These are phyloP conservation scores for Pugionium dolabratum DNA, from an alignment of 345 rosid species.

Conservation along the genomic window DNA sequence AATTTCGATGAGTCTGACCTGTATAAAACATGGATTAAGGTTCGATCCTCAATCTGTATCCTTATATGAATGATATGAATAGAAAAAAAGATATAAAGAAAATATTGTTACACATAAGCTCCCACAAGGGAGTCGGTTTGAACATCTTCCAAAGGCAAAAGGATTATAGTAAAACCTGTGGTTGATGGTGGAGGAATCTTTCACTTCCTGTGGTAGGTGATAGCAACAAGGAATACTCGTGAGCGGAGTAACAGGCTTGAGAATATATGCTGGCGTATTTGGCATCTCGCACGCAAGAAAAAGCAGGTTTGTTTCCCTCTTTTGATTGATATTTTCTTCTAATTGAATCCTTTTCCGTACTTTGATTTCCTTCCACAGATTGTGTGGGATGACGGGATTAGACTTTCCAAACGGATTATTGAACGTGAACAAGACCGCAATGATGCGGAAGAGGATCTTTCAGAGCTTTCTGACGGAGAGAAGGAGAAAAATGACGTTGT, in stretches of 20 bases:
- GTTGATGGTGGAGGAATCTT: constrained; percentile 30
- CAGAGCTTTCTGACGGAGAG: constrained; percentile 87
- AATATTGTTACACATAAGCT: constrained; percentile 7
- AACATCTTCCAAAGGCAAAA: no score
- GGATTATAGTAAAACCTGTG: constrained; percentile 19
- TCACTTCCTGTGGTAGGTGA: constrained; percentile 55
- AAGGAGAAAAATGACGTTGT: constrained; percentile 58
- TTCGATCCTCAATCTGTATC: constrained; percentile 25
- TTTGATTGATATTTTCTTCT: neutral
- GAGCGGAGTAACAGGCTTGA: constrained; percentile 87
- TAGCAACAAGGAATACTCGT: constrained; percentile 90
- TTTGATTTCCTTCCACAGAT: constrained; percentile 46
- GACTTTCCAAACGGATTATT: constrained; percentile 58
- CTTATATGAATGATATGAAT: constrained; percentile 2
- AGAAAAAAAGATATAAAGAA: neutral
- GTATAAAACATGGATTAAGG: constrained; percentile 90
- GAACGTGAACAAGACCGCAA: constrained; percentile 78
- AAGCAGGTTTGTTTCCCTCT: constrained; percentile 56
- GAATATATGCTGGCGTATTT: constrained; percentile 95
- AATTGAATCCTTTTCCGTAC: neutral
- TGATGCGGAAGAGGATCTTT: constrained; percentile 74
- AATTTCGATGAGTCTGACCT: constrained; percentile 86
- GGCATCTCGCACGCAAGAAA: constrained; percentile 93
- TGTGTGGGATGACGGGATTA: constrained; percentile 65
- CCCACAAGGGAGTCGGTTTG: neutral